These are phyloP conservation scores for Orychophragmus violaceus DNA, from an alignment of 345 rosid genomes.

Conservation along the genomic window DNA sequence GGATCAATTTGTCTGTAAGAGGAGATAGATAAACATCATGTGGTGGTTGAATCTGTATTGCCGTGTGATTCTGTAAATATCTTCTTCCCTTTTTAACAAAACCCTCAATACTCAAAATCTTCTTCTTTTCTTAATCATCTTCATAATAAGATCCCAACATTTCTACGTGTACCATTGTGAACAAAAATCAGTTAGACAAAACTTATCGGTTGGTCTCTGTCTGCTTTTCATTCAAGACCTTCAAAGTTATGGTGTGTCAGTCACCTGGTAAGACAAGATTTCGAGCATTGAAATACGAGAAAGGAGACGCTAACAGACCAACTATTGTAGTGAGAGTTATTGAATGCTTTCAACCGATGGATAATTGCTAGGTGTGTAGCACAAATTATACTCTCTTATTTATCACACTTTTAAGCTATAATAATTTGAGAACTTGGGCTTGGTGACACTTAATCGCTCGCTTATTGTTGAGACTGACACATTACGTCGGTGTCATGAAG, in stretches of 20 bases:
- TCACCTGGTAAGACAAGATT: conserved; percentile 91
- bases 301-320: conserved; percentile 70
- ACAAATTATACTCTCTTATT: neutral
- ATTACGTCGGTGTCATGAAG: no score
- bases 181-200: conserved; percentile 39
- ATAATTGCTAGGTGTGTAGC: conserved; percentile 85
- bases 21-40: conserved; percentile 41
- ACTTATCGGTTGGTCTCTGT: conserved; percentile 2
- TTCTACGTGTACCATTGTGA: conserved; percentile 31
- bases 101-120: neutral
- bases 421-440: no score
- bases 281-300: conserved; percentile 80
- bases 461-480: no score
- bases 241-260: conserved; percentile 96
- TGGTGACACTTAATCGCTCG: no score
- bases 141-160: conserved; percentile 42
- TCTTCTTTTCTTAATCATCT: conserved; percentile 4
- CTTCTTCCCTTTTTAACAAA: neutral
- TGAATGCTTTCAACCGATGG: conserved; percentile 92
- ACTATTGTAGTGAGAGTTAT: conserved; percentile 81
- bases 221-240: neutral
- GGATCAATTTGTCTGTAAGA: conserved; percentile 1
- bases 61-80: conserved; percentile 70
- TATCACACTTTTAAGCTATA: neutral
- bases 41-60: conserved; percentile 76